These are phyloP conservation scores for Penicillium palitans DNA, from an alignment of 2,329 filamentous ascomycete species.

Conservation along the genomic window DNA sequence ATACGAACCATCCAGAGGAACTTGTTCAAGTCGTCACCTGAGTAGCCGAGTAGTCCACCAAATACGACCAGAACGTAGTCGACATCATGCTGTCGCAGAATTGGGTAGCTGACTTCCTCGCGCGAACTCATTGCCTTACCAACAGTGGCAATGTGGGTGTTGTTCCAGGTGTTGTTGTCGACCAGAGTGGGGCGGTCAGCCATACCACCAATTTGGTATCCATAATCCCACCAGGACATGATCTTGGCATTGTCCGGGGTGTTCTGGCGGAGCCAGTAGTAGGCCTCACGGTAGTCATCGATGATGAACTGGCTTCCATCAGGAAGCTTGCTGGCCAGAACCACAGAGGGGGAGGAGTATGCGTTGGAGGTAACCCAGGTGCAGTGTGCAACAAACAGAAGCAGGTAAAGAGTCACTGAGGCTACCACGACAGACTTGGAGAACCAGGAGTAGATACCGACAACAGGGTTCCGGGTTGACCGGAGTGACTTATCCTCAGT, in stretches of 20 bases:
- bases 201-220: slow-evolving; percentile 99
- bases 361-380: slow-evolving; percentile 99
- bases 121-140: slow-evolving; percentile 98
- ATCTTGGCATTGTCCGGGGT: slow-evolving; percentile 93
- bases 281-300: slow-evolving; percentile 97
- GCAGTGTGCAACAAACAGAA: slow-evolving; percentile 95
- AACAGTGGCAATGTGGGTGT: slow-evolving; percentile 98
- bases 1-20: slow-evolving; percentile 99
- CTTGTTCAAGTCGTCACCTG: slow-evolving; percentile 98
- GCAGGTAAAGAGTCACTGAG: slow-evolving; percentile 73
- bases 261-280: slow-evolving; percentile 99
- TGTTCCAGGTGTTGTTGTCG: slow-evolving; percentile 99
- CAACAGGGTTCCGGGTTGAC: slow-evolving; percentile 68
- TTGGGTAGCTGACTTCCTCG: slow-evolving; percentile 97
- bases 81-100: slow-evolving; percentile 97
- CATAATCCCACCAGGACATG: slow-evolving; percentile 99
- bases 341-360: slow-evolving; percentile 96
- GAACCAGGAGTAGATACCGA: slow-evolving; percentile 79
- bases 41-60: slow-evolving; percentile 92
- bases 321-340: slow-evolving; percentile 85
- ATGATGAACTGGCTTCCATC: slow-evolving; percentile 98
- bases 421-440: slow-evolving; percentile 78
- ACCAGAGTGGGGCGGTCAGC: slow-evolving; percentile 94
- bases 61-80: slow-evolving; percentile 99
- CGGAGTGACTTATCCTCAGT: slow-evolving; percentile 54